Evolutionary conservation across 768 basidiomycete species (phyloP), one percentile per base, ranked within the genome.

Genomic region (Sporobolomyces pararoseus): DNA sequence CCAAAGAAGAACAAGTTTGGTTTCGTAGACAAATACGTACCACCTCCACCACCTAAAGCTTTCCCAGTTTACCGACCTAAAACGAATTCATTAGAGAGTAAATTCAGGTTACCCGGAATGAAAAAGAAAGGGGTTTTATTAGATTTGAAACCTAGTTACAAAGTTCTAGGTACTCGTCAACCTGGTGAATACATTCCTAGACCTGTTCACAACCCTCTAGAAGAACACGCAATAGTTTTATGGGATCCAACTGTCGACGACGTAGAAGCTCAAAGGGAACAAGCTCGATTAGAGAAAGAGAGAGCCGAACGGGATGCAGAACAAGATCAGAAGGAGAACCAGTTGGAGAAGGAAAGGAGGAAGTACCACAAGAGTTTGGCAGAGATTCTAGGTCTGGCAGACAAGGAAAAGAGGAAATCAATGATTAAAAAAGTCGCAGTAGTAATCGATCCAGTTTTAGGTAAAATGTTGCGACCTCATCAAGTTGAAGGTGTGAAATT

Each of bases 401-500:
- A 88, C 80, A 13, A 84, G 79, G 23, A 75, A 49, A 63, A 76
- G 23, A 53, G 88, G 88, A 35, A 82, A 88, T 82, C 88, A 82
- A 78, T 91, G 91, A 80, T 81, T 25, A 82, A 84, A 19, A 98
- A 96, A 80, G 91, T 99, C 4, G 89, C 95, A 4, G 95, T 99
- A 16, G 96, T 99, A 46, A 96, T 99, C 50, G 95, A 97, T 78
- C 95, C 95, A 7, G 83, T 85, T 46, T 81, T 99, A 42, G 81
- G 84, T 39, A 95, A 91, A 78, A 90, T 95, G 23, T 84, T 99
- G 32, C 85, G 95, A 52, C 95, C 95, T 25, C 95, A 99, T 87
- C 95, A 99, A 79, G 86, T 99, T 31, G 96, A 98, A 79, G 95
- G 95, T 69, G 94, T 98, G 66, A 95, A 99, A 93, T 98, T 99